Evolutionary conservation across 148 eudicot genomes (phyloP).

Genomic region (Rhododendron williamsianum): DNA sequence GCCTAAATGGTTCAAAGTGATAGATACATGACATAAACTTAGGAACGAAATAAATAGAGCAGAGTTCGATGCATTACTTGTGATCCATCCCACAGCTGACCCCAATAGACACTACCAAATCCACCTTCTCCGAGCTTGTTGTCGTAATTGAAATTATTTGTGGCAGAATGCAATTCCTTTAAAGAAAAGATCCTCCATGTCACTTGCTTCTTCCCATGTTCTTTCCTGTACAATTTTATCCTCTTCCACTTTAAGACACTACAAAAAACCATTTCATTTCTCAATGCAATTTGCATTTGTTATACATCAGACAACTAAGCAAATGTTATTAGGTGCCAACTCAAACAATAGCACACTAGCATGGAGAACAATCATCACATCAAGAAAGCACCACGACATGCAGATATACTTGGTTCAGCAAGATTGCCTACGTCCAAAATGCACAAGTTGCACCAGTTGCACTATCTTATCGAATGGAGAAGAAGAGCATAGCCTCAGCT

Average conservation of each 20-base stretch:
- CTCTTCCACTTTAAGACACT: not conserved
- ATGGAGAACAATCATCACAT: not conserved
- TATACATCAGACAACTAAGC: not conserved
- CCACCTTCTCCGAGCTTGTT: constrained; percentile 98
- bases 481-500: not conserved
- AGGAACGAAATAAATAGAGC: not conserved
- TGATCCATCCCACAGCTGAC: constrained; percentile 97
- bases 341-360: not conserved
- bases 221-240: constrained; percentile 52
- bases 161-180: constrained; percentile 88
- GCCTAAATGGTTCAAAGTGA: not conserved
- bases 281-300: not conserved
- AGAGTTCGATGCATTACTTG: constrained; percentile 40
- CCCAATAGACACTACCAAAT: constrained; percentile 98
- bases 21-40: not conserved
- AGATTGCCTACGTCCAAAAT: not conserved
- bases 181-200: constrained; percentile 88
- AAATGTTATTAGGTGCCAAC: not conserved
- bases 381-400: not conserved
- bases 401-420: not conserved
- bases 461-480: not conserved
- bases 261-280: not conserved
- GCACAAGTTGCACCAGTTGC: not conserved
- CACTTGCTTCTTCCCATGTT: constrained; percentile 43
- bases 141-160: constrained; percentile 87